Evolutionary conservation across 805 yeast genomes (phyloP).

Genomic region (Candida tammaniensis): DNA sequence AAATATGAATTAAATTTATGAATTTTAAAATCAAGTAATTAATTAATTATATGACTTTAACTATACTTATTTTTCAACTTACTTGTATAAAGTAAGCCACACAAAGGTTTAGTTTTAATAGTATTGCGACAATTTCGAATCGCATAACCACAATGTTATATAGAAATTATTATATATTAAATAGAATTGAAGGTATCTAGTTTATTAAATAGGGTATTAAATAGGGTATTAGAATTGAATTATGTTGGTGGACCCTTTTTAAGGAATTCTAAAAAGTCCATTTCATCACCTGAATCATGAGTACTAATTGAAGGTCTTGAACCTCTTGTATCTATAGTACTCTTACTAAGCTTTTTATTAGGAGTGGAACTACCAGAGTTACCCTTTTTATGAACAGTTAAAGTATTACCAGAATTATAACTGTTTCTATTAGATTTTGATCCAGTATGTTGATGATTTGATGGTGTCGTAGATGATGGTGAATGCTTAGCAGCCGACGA

Average conservation of each 20-base stretch:
- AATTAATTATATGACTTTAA: no score
- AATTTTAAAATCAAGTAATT: no score
- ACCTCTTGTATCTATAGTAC: constrained; percentile 8
- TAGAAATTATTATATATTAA: no score
- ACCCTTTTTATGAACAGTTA: constrained; percentile 3
- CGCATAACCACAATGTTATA: no score
- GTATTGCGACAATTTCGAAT: no score
- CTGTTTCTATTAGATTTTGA: constrained; percentile 9
- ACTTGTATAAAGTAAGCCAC: no score
- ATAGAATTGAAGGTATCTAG: neutral
- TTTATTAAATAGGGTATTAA: neutral
- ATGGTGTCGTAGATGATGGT: constrained; percentile 7
- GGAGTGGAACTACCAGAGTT: constrained; percentile 14
- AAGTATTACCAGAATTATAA: constrained; percentile 14
- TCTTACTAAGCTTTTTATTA: constrained; percentile 10
- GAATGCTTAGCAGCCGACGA: constrained; percentile 7
- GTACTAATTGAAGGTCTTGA: constrained; percentile 3
- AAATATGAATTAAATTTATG: no score
- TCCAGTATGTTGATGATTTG: neutral
- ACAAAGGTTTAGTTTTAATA: no score
- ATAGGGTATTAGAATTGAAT: constrained; percentile 2
- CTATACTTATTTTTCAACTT: no score
- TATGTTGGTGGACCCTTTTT: constrained; percentile 32
- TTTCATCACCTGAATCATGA: constrained; percentile 28
- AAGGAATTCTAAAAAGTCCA: constrained; percentile 49